Evolutionary conservation across 352 stramenopile species (phyloP), one percentile per base, ranked within the genome.

Genomic region (Phytophthora vignae): DNA sequence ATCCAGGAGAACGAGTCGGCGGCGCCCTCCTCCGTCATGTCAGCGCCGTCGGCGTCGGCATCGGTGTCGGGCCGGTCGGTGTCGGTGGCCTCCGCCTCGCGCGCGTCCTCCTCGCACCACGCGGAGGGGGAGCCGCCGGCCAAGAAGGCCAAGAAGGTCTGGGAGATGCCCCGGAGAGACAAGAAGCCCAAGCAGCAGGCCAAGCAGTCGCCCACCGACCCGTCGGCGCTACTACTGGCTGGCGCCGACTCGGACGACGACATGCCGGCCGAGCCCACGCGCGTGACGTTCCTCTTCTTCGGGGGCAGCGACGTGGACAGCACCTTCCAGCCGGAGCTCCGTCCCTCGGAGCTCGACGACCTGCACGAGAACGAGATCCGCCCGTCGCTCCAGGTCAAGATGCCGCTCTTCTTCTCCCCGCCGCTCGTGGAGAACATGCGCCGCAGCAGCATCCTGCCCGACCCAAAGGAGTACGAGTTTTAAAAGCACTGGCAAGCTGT

Each of bases 361-460:
- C 66, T 91, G 42, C 74, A 92, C 8, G 74, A 87, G 55, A 76
- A 83, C 27, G 52, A 81, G 9, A 84, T 94, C 65, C 84, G 80
- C 10, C 84, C 84, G 52, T 82, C 76, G 40, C 64, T 94, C 42
- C 75, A 81, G 36, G 60, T 84, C 25, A 85, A 87, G 31, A 82
- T 92, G 79, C 86, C 86, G 40, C 76, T 90, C 40, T 94, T 94
- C 69, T 88, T 94, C 70, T 79, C 79, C 42, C 76, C 83, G 31
- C 78, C 86, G 19, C 54, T 78, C 29, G 63, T 66, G 25, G 66
- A 81, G 59, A 74, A 83, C 25, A 63, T 87, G 54, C 81, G 84
- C 7, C 77, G 74, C 31, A 85, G 79, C 58, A 82, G 66, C 48
- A 74, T 86, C 58, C 60, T 84, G 52, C 74, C 76, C 12, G 82